Evolutionary conservation across 495 filamentous ascomycete genomes (phyloP).

Genomic region (Lasiosphaeriaceae sp.): DNA sequence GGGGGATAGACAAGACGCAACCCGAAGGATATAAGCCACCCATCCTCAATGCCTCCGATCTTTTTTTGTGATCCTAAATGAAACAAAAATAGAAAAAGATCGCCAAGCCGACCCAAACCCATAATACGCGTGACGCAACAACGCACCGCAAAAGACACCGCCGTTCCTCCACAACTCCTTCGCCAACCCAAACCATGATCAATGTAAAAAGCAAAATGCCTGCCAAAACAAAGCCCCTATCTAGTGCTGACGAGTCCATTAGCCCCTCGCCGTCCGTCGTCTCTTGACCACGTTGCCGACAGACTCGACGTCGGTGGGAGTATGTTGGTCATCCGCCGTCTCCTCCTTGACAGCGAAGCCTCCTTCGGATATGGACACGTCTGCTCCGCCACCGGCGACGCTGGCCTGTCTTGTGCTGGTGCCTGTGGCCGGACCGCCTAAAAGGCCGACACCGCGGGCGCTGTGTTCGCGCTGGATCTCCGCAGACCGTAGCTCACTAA

Average conservation of each 20-base stretch:
- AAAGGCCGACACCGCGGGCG: background rate
- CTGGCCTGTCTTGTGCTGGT: slow-evolving; percentile 29
- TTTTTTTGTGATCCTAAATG: too few relatives aligned
- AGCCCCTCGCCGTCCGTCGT: slow-evolving; percentile 9
- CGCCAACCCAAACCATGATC: too few relatives aligned
- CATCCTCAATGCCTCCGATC: too few relatives aligned
- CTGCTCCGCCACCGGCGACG: slow-evolving; percentile 13
- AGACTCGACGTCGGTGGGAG: slow-evolving; percentile 15
- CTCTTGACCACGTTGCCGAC: slow-evolving; percentile 11
- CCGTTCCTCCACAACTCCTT: too few relatives aligned
- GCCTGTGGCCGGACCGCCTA: slow-evolving; percentile 14
- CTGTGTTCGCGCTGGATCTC: slow-evolving; percentile 24
- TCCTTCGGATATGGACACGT: background rate
- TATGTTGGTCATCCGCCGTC: slow-evolving; percentile 8
- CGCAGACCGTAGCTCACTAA: slow-evolving; percentile 45
- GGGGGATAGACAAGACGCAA: too few relatives aligned
- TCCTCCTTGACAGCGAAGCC: slow-evolving; percentile 1
- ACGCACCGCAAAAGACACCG: too few relatives aligned
- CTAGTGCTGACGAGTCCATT: background rate
- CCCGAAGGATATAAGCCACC: too few relatives aligned
- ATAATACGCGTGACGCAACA: too few relatives aligned
- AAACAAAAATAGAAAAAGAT: too few relatives aligned
- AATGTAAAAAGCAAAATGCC: too few relatives aligned
- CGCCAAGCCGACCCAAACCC: too few relatives aligned
- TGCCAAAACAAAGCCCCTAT: too few relatives aligned